Conservation (phyloP, 306 rosid species). For the Lathyrus oleraceus region DNA sequence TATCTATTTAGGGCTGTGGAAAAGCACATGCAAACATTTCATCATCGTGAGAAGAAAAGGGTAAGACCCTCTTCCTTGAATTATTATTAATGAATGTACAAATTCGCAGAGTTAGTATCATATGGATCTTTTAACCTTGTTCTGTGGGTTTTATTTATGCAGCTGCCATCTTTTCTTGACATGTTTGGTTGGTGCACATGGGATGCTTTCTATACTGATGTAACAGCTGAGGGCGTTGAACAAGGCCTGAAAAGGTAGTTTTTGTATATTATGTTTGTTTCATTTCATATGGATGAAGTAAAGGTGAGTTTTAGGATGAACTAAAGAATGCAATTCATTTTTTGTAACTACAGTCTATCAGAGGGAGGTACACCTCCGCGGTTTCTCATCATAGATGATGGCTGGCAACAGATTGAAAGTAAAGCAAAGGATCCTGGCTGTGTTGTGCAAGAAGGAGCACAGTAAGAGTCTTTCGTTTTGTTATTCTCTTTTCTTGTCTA, state of each 20-base stretch:
- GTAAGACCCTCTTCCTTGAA: constrained; percentile 40
- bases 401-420: constrained; percentile 96
- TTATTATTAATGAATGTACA: background rate
- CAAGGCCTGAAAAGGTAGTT: constrained; percentile 83
- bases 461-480: constrained; percentile 52
- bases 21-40: constrained; percentile 80
- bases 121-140: constrained; percentile 34
- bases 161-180: constrained; percentile 85
- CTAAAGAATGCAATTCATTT: constrained; percentile 34
- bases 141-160: constrained; percentile 32
- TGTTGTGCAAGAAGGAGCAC: constrained; percentile 94
- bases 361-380: constrained; percentile 86
- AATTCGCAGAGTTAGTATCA: background rate
- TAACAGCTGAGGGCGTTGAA: constrained; percentile 92
- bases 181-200: constrained; percentile 99
- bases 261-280: constrained; percentile 6
- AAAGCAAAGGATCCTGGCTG: constrained; percentile 55
- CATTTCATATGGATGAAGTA: constrained; percentile 6
- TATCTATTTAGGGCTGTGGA: constrained; percentile 61
- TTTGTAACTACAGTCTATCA: constrained; percentile 61
- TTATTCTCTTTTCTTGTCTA: background rate
- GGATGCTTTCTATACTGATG: constrained; percentile 98
- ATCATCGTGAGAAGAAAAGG: constrained; percentile 89
- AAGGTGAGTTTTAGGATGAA: constrained; percentile 3
- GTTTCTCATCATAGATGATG: constrained; percentile 92